These are phyloP conservation scores for Diaporthe vexans DNA, from an alignment of 2,329 filamentous ascomycete species.

Conservation along the genomic window DNA sequence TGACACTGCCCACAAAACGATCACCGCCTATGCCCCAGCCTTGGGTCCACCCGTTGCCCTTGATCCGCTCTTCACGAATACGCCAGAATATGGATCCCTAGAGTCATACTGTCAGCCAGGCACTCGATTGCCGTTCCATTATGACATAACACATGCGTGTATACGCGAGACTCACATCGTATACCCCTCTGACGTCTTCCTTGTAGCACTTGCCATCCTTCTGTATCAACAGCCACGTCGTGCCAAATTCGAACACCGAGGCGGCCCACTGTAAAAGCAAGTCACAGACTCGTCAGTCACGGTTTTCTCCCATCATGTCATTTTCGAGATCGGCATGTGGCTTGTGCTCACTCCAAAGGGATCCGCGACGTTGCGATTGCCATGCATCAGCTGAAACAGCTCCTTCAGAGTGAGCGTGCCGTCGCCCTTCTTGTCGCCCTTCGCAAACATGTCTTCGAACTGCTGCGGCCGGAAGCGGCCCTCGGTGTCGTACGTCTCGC, in stretches of 20 bases:
- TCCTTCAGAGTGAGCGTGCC: slow-evolving; percentile 56
- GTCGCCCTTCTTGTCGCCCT: slow-evolving; percentile 56
- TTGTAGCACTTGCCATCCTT: slow-evolving; percentile 69
- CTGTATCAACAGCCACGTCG: slow-evolving; percentile 67
- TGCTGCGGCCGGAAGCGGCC: slow-evolving; percentile 63
- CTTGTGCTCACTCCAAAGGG: slow-evolving; percentile 57
- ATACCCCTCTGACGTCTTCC: slow-evolving; percentile 53
- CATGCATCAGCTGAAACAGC: slow-evolving; percentile 53
- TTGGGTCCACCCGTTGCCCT: slow-evolving; percentile 1
- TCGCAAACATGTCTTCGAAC: slow-evolving; percentile 65
- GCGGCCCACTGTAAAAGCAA: slow-evolving; percentile 43
- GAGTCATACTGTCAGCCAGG: too few species aligned
- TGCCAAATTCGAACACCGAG: slow-evolving; percentile 54
- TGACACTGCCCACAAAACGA: neutral
- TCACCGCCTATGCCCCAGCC: slow-evolving; percentile 24
- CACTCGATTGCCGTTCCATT: too few species aligned
- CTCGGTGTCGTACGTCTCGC: slow-evolving; percentile 61
- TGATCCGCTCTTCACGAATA: slow-evolving; percentile 8
- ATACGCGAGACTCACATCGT: neutral
- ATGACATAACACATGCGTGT: too few species aligned
- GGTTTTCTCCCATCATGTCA: neutral
- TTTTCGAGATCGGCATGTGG: neutral
- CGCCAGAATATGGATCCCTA: slow-evolving; percentile 21
- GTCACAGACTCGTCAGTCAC: neutral
- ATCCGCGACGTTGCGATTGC: slow-evolving; percentile 58